phyloP scores from a whole-genome alignment of 345 rosid species.

The Hibiscus mutabilis region DNA sequence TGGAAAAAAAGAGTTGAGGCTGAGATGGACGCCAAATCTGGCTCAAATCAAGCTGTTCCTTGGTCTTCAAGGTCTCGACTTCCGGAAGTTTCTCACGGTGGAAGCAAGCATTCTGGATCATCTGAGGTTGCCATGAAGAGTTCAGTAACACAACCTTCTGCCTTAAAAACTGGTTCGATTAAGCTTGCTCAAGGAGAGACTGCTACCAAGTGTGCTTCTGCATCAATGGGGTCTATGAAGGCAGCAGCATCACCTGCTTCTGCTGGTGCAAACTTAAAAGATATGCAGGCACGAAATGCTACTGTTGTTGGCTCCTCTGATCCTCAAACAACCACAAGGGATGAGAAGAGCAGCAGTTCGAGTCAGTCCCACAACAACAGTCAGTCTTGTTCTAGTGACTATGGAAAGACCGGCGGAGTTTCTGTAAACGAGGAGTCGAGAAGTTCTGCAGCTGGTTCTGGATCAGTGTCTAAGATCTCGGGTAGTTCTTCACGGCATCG shows the following conservation, averaged over 20 bases:
- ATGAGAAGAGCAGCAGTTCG: conserved; percentile 74
- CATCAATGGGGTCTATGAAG: conserved; percentile 48
- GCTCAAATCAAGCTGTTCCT: conserved; percentile 47
- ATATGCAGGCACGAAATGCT: conserved; percentile 39
- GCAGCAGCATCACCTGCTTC: conserved; percentile 42
- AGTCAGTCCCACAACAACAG: conserved; percentile 76
- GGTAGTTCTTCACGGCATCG: conserved; percentile 45
- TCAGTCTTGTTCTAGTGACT: conserved; percentile 63
- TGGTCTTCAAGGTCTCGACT: conserved; percentile 60
- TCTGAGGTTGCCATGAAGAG: conserved; percentile 55
- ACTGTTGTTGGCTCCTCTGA: conserved; percentile 34
- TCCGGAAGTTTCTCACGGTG: conserved; percentile 51
- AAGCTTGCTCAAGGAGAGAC: conserved; percentile 51
- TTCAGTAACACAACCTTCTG: conserved; percentile 45
- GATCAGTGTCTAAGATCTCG: conserved; percentile 29
- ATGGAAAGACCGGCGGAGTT: conserved; percentile 43
- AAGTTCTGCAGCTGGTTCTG: conserved; percentile 55
- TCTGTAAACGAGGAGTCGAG: conserved; percentile 58
- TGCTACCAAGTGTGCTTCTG: conserved; percentile 37
- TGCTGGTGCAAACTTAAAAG: conserved; percentile 37
- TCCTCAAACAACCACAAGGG: conserved; percentile 37
- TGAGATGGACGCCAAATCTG: conserved; percentile 82
- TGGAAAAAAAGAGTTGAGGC: conserved; percentile 97
- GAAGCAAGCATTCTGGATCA: conserved; percentile 45
- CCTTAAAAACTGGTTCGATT: conserved; percentile 50